Base-by-base conservation (phyloP, 345 rosid genomes). In the Draba incana region DNA sequence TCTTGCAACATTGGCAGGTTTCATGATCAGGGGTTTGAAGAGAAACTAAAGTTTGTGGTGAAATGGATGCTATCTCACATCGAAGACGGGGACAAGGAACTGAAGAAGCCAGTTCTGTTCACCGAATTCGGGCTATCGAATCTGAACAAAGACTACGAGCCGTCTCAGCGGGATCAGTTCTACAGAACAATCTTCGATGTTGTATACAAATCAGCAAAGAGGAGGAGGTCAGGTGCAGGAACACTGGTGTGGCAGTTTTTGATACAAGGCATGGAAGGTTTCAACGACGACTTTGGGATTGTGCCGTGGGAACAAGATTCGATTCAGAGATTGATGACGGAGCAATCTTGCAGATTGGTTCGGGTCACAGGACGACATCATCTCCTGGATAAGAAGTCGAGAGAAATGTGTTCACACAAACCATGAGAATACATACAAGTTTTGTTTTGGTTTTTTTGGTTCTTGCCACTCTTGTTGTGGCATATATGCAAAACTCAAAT, bases 1-100 rank as follows among this genome's bases (percentile, higher is more conserved):
- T 25, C 3, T 52, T 61, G 61, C 5, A 47, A 63, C 53, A 35
- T 70, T 79, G 62, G 50, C 70, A 88, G 97, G 98, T 79, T 88
- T 74, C 88, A 81, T 30, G 77, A 82, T 63, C 83, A 66, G 64
- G 76, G 72, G 31, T 88, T 90, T 33, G 91, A 86, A 85, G 87
- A 88, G 14, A 83, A 86, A 27, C 63, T 85, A 57, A 78, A 77
- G 63, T 93, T 79, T 13, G 84, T 84, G 49, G 75, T 84, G 44
- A 93, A 88, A 77, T 93, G 98, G 96, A 77, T 88, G 85, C 83
- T 55, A 6, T 93, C 97, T 14, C 98, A 90, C 82, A 85, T 90
- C 43, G 96, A 93, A 72, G 96, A 93, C 13, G 92, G 96, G 3
- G 89, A 90, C 77, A 78, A 79, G 31, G 92, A 80, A 74, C 83